Evolutionary conservation across 2,329 filamentous ascomycete species (phyloP).

Genomic region (Trichophyton rubrum): DNA sequence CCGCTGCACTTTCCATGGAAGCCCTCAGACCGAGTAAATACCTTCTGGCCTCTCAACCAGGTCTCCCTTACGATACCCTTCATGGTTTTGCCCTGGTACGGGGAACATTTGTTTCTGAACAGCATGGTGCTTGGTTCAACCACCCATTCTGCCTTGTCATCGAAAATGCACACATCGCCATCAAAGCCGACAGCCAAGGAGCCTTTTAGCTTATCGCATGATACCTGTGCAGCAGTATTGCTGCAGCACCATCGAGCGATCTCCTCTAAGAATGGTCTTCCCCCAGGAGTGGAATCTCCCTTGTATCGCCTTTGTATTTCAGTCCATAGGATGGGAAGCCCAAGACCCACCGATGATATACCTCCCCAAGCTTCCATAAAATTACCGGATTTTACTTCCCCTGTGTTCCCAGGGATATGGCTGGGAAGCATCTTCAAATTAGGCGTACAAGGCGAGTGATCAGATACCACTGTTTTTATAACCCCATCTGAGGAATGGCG

Average conservation of each 20-base stretch:
- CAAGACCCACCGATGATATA: conserved; percentile 85
- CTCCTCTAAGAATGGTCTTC: conserved; percentile 48
- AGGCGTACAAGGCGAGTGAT: conserved; percentile 93
- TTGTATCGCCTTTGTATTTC: conserved; percentile 43
- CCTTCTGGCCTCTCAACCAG: conserved; percentile 63
- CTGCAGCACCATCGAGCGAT: conserved; percentile 74
- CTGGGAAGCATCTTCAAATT: conserved; percentile 77
- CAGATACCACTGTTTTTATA: conserved; percentile 82
- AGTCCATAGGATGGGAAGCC: conserved; percentile 80
- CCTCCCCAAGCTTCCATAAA: conserved; percentile 97
- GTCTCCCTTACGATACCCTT: conserved; percentile 71
- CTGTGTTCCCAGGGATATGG: conserved; percentile 45
- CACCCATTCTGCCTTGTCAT: conserved; percentile 66
- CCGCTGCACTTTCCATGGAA: conserved; percentile 20
- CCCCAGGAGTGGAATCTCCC: conserved; percentile 21
- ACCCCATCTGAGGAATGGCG: conserved; percentile 53
- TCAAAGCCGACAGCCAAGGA: conserved; percentile 69
- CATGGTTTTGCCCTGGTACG: conserved; percentile 72
- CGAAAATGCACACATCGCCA: conserved; percentile 84
- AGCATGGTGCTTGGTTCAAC: conserved; percentile 69
- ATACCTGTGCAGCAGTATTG: conserved; percentile 81
- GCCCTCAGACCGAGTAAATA: conserved; percentile 54
- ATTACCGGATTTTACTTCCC: conserved; percentile 38
- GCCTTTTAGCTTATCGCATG: conserved; percentile 70
- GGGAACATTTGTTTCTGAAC: conserved; percentile 85